These are phyloP conservation scores for Venturiaceae sp. DNA, from an alignment of 2,329 filamentous ascomycete genomes.

Conservation along the genomic window DNA sequence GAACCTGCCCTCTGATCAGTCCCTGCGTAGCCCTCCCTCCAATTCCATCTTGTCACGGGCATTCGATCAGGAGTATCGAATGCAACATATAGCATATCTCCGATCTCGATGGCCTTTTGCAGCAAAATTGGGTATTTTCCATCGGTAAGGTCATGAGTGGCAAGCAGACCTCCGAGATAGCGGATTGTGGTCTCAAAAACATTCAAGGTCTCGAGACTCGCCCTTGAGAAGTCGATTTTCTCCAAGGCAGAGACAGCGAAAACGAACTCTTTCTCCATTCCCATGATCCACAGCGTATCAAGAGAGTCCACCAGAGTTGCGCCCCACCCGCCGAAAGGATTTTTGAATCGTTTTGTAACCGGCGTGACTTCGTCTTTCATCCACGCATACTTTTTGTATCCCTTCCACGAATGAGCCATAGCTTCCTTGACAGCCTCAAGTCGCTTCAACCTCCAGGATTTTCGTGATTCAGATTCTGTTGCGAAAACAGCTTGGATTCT, in stretches of 20 bases:
- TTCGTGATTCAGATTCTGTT: constrained; percentile 20
- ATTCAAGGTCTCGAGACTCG: constrained; percentile 22
- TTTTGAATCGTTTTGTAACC: constrained; percentile 35
- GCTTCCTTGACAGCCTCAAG: constrained; percentile 24
- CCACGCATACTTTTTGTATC: constrained; percentile 45
- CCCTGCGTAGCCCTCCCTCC: constrained; percentile 19
- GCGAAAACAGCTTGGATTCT: constrained; percentile 26
- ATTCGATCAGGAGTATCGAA: constrained; percentile 34
- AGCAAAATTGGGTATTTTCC: constrained; percentile 25
- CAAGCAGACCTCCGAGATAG: constrained; percentile 26
- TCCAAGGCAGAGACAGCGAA: constrained; percentile 41
- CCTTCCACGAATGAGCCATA: constrained; percentile 32
- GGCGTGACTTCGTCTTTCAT: constrained; percentile 42
- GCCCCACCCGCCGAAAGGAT: constrained; percentile 45
- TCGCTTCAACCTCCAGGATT: constrained; percentile 19
- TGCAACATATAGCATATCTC: constrained; percentile 32
- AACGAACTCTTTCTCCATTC: constrained; percentile 45
- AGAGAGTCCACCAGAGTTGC: constrained; percentile 52
- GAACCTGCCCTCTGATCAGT: constrained; percentile 18
- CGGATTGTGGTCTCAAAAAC: constrained; percentile 31
- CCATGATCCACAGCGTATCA: constrained; percentile 56
- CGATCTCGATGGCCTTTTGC: constrained; percentile 28
- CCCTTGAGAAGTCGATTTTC: constrained; percentile 44
- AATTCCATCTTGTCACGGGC: constrained; percentile 29
- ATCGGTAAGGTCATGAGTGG: constrained; percentile 25